phyloP scores from a whole-genome alignment of 352 stramenopile species.

The Pythium scleroteichum region DNA sequence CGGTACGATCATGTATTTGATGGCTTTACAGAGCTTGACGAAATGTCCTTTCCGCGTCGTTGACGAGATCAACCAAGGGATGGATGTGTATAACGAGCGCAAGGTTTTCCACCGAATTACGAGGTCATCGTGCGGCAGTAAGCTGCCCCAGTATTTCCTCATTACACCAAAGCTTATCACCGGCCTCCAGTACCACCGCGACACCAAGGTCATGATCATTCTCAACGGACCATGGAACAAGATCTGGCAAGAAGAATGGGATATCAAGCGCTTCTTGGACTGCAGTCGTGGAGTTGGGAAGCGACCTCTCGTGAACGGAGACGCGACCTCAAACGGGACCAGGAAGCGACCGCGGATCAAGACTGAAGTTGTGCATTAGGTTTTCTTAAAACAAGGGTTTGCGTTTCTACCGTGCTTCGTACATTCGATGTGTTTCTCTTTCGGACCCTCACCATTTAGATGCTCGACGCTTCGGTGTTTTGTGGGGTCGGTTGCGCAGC shows the following conservation, averaged over 20 bases:
- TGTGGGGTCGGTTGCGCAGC: slow-evolving; percentile 9
- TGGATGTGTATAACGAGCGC: slow-evolving; percentile 90
- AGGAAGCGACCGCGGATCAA: slow-evolving; percentile 29
- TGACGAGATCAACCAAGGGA: slow-evolving; percentile 90
- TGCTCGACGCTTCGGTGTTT: slow-evolving; percentile 2
- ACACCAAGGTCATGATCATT: slow-evolving; percentile 89
- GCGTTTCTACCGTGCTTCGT: slow-evolving; percentile 1
- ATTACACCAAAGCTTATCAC: slow-evolving; percentile 91
- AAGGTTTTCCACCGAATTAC: slow-evolving; percentile 90
- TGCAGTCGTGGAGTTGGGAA: slow-evolving; percentile 29
- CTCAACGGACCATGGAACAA: slow-evolving; percentile 86
- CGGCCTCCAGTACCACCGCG: slow-evolving; percentile 77
- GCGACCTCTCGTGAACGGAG: slow-evolving; percentile 16
- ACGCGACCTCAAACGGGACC: slow-evolving; percentile 1
- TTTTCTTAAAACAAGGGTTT: slow-evolving; percentile 13
- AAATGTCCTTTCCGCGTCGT: slow-evolving; percentile 88
- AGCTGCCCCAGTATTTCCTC: slow-evolving; percentile 88
- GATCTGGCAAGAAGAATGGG: slow-evolving; percentile 74
- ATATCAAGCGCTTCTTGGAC: slow-evolving; percentile 53
- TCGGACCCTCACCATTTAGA: slow-evolving; percentile 9
- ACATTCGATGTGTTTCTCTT: neutral
- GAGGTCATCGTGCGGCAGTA: slow-evolving; percentile 84
- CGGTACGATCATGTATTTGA: slow-evolving; percentile 91
- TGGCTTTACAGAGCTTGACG: slow-evolving; percentile 86
- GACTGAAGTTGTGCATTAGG: slow-evolving; percentile 20